Base-by-base conservation (phyloP, 2,329 filamentous ascomycete genomes). In the Phyllosticta citribraziliensis region DNA sequence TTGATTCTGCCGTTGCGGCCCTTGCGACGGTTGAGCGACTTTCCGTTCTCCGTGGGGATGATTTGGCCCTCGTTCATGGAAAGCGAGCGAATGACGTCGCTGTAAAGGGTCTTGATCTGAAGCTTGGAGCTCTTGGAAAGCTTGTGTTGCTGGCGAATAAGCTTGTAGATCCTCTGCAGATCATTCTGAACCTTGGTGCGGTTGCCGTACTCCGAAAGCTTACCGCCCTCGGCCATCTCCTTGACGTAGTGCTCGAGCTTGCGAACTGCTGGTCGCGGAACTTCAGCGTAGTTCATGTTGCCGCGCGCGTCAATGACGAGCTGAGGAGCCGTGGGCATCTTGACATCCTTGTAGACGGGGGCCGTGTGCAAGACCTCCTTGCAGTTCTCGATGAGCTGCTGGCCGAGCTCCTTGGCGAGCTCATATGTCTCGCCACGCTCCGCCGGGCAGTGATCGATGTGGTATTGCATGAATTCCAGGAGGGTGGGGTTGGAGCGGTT, bases 21-120 rank as follows among this genome's bases (percentile, higher is more conserved):
- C 72, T 84, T 85, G 73, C 83, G 85, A 65, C 82, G 78, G 66
- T 81, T 82, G 58, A 75, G 73, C 72, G 76, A 71, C 76, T 89
- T 91, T 70, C 85, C 85, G 66, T 87, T 88, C 71, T 96, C 91
- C 72, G 88, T 89, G 47, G 92, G 89, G 66, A 99, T 88, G 70
- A 99, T 97, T 73, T 97, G 93, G 72, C 88, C 92, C 77, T 99
- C 93, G 70, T 96, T 99, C 94, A 99, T 99, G 63, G 89, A 88
- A 47, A 99, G 80, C 19, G 94, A 95, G 66, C 93, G 91, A 66
- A 97, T 85, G 64, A 99, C 91, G 70, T 97, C 94, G 72, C 88
- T 88, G 75, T 99, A 99, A 14, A 99, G 80, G 68, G 84, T 87
- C 83, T 96, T 97, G 79, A 99, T 97, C 77, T 99, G 91, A 50